Evolutionary conservation across 495 filamentous ascomycete species (phyloP).

Genomic region (Hypoxylon fragiforme): DNA sequence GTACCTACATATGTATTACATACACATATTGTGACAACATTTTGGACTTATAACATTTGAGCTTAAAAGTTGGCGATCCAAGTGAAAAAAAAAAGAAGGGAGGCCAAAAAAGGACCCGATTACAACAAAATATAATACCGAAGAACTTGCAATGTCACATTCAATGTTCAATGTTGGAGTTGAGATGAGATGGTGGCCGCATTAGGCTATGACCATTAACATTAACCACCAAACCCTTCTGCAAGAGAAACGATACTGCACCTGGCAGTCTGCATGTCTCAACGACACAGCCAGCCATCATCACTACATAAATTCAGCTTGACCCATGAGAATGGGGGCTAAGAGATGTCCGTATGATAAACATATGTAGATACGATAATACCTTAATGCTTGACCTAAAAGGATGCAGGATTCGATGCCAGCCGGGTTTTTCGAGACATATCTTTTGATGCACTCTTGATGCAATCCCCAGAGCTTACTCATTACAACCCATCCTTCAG

Average conservation of each 20-base stretch:
- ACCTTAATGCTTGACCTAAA: no score
- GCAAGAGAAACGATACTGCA: slow-evolving; percentile 4
- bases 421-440: slow-evolving; percentile 11
- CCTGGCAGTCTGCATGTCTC: no score
- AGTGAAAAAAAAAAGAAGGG: no score
- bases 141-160: slow-evolving; percentile 9
- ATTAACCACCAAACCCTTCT: not conserved
- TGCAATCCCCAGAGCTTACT: slow-evolving; percentile 18
- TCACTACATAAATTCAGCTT: not conserved
- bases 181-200: slow-evolving; percentile 7
- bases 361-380: no score
- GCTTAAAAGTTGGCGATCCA: no score
- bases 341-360: not conserved
- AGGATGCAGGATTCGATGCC: slow-evolving; percentile 27
- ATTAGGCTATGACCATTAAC: slow-evolving; percentile 5
- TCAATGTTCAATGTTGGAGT: no score
- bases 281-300: slow-evolving; percentile 6
- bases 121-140: no score
- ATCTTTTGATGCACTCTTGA: slow-evolving; percentile 20
- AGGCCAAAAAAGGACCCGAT: no score
- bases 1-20: no score
- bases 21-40: no score
- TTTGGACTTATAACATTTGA: no score
- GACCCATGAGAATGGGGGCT: slow-evolving; percentile 1
- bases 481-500: slow-evolving; percentile 19